Conservation (phyloP, 1,139 yeast genomes). For the Geotrichum histeridarum region DNA sequence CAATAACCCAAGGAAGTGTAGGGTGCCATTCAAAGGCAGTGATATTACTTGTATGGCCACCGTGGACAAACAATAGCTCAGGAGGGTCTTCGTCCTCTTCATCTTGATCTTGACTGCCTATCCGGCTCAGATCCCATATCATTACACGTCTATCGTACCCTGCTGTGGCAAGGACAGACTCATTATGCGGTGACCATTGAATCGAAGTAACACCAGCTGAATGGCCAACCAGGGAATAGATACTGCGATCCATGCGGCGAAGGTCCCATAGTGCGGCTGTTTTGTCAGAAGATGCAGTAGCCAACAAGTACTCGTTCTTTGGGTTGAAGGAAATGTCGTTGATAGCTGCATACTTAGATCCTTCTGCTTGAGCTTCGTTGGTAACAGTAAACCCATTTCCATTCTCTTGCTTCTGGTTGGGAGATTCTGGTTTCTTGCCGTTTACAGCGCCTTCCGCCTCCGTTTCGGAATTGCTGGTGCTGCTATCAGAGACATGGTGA, state of each 20-base stretch:
- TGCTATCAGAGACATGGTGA: slow-evolving; percentile 38
- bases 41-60: slow-evolving; percentile 86
- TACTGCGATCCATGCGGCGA: slow-evolving; percentile 39
- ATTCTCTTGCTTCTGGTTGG: background rate
- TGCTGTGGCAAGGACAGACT: slow-evolving; percentile 62
- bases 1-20: slow-evolving; percentile 69
- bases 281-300: slow-evolving; percentile 67
- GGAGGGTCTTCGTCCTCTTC: slow-evolving; percentile 35
- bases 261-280: slow-evolving; percentile 63
- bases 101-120: slow-evolving; percentile 30
- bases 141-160: slow-evolving; percentile 68
- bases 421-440: background rate
- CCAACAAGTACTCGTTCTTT: slow-evolving; percentile 50
- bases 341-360: slow-evolving; percentile 55
- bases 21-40: slow-evolving; percentile 86
- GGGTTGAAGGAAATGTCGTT: slow-evolving; percentile 66
- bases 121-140: slow-evolving; percentile 56
- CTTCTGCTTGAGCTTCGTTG: slow-evolving; percentile 41
- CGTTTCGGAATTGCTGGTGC: slow-evolving; percentile 43
- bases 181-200: slow-evolving; percentile 67
- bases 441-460: slow-evolving; percentile 40
- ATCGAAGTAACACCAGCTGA: slow-evolving; percentile 18
- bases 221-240: slow-evolving; percentile 25
- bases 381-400: background rate
- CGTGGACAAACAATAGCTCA: slow-evolving; percentile 64